Evolutionary conservation across 2,329 filamentous ascomycete genomes (phyloP).

Genomic region (Arthrocladium fulminans): DNA sequence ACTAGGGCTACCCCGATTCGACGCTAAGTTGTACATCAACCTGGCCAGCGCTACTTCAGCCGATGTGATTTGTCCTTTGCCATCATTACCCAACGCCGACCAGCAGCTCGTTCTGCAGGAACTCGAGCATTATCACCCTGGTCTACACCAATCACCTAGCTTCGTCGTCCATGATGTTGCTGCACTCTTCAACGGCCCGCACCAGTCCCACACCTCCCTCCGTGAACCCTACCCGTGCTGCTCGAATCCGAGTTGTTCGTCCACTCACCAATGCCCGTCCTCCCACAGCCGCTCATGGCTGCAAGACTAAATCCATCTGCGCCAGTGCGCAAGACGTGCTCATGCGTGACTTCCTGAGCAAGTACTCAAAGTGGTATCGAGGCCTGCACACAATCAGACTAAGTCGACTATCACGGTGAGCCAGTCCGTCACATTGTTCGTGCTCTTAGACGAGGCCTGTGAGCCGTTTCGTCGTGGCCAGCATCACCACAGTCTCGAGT

Average conservation of each 20-base stretch:
- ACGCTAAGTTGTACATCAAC: background rate
- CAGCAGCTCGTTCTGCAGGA: background rate
- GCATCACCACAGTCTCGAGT: background rate
- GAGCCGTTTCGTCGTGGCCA: background rate
- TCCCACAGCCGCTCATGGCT: constrained; percentile 1
- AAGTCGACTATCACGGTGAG: constrained; percentile 1
- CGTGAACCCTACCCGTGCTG: background rate
- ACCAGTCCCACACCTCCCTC: background rate
- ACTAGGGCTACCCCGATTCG: background rate
- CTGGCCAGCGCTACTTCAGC: constrained; percentile 2
- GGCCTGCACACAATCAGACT: background rate
- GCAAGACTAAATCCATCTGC: background rate
- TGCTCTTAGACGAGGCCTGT: constrained; percentile 3
- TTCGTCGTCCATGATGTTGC: background rate
- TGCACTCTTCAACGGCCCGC: background rate
- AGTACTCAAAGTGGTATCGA: background rate
- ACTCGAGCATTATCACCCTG: background rate
- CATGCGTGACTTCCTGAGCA: background rate
- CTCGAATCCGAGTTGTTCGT: background rate
- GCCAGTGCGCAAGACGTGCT: background rate
- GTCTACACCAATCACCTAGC: background rate
- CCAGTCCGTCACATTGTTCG: background rate
- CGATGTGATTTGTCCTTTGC: background rate
- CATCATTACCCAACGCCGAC: background rate
- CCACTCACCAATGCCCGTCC: constrained; percentile 1